phyloP scores from a whole-genome alignment of 2,329 filamentous ascomycete genomes.

The Verticillium longisporum region DNA sequence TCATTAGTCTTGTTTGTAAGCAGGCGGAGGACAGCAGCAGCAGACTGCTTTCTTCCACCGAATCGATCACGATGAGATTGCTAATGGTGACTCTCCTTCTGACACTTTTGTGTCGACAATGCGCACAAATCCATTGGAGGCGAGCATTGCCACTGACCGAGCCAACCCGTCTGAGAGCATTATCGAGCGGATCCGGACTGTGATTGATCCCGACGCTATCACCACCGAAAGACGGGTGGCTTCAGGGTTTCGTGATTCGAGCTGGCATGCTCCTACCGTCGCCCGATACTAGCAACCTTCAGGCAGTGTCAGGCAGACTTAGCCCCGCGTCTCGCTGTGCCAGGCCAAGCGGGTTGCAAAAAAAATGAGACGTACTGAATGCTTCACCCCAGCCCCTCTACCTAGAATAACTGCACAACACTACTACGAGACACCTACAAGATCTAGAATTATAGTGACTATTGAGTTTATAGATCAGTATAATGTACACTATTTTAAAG shows the following conservation, averaged over 20 bases:
- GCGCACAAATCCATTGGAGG: too few relatives aligned
- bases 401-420: too few relatives aligned
- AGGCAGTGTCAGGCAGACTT: not conserved
- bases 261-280: not conserved
- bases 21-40: not conserved
- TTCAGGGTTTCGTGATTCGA: not conserved
- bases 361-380: too few relatives aligned
- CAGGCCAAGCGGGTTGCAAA: too few relatives aligned
- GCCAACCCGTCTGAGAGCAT: too few relatives aligned
- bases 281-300: not conserved
- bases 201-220: not conserved
- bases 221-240: not conserved
- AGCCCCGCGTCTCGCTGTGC: not conserved
- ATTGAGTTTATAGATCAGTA: too few relatives aligned
- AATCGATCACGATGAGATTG: not conserved
- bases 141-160: too few relatives aligned
- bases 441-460: too few relatives aligned
- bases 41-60: not conserved
- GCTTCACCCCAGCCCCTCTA: too few relatives aligned
- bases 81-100: not conserved
- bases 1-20: not conserved
- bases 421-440: too few relatives aligned
- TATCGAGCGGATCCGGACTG: not conserved
- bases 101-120: not conserved
- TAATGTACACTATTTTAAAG: too few relatives aligned